Percentiles rank a stretch among this genome's conserved stretches.
phyloP scores from a whole-genome alignment of 208 protist species.

The Borovskyia barvae region DNA sequence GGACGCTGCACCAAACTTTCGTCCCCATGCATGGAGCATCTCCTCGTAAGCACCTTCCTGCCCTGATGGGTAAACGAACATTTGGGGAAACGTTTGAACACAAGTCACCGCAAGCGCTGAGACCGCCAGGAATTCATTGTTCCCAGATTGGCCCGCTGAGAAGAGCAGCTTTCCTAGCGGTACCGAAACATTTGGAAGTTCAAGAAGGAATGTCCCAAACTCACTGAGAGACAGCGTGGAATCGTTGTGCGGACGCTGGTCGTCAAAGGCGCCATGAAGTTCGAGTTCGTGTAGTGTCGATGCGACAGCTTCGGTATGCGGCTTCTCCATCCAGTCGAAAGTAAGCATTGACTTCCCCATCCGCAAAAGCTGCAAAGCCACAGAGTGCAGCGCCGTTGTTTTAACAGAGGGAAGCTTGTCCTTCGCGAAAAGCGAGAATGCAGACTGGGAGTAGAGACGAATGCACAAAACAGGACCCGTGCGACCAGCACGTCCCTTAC shows the following conservation, averaged over 20 bases:
- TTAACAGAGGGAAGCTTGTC: constrained; percentile 84
- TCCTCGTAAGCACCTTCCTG: too few species aligned
- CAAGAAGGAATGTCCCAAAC: constrained; percentile 10
- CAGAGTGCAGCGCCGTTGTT: constrained; percentile 10
- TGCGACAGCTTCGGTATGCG: not conserved
- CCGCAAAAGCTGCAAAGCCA: constrained; percentile 6
- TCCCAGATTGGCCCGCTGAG: not conserved
- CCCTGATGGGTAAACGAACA: constrained; percentile 8
- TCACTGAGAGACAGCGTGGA: not conserved
- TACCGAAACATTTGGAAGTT: constrained; percentile 1
- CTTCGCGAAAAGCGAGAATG: constrained; percentile 41
- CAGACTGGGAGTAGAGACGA: constrained; percentile 86
- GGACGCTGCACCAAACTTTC: too few species aligned
- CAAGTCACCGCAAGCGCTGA: constrained; percentile 2
- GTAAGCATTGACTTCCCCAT: not conserved
- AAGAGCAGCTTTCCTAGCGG: constrained; percentile 7
- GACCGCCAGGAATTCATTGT: constrained; percentile 1
- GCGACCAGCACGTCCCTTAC: constrained; percentile 96
- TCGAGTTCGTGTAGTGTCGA: constrained; percentile 3
- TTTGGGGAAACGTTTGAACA: not conserved
- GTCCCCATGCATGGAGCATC: too few species aligned
- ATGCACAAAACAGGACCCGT: constrained; percentile 95
- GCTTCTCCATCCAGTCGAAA: constrained; percentile 20
- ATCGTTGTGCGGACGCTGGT: not conserved
- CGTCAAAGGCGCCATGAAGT: not conserved